Evolutionary conservation across 805 yeast genomes (phyloP).

Genomic region (Wickerhamomyces sydowiorum): DNA sequence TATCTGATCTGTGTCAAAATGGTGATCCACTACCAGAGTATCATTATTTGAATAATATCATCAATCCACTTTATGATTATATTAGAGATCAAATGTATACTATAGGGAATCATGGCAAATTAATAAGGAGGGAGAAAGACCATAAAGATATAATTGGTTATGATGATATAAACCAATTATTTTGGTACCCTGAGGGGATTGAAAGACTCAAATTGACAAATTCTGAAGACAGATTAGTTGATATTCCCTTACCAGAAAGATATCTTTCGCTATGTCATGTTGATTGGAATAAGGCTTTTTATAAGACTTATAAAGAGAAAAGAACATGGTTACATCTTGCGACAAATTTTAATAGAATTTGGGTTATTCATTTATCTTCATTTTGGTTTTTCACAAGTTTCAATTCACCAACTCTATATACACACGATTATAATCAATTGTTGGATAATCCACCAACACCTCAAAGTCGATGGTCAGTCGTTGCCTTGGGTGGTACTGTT

Average conservation of each 20-base stretch:
- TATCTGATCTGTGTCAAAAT: conserved; percentile 31
- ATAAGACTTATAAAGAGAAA: conserved; percentile 68
- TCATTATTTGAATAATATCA: conserved; percentile 54
- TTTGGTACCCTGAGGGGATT: conserved; percentile 78
- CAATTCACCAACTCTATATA: conserved; percentile 67
- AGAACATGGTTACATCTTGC: conserved; percentile 75
- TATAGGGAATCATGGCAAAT: conserved; percentile 38
- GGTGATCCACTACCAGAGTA: conserved; percentile 29
- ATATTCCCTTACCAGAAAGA: conserved; percentile 46
- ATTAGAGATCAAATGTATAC: conserved; percentile 51
- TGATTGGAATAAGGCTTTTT: conserved; percentile 61
- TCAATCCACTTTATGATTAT: conserved; percentile 66
- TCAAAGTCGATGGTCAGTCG: conserved; percentile 49
- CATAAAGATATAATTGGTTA: conserved; percentile 74
- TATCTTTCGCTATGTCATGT: conserved; percentile 46
- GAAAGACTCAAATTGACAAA: conserved; percentile 45
- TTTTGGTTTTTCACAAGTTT: conserved; percentile 77
- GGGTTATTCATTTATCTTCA: conserved; percentile 69
- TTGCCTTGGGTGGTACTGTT: conserved; percentile 64
- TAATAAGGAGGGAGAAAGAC: conserved; percentile 47
- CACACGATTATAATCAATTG: conserved; percentile 46
- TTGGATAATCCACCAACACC: conserved; percentile 56
- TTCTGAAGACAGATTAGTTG: conserved; percentile 42
- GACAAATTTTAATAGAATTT: conserved; percentile 70
- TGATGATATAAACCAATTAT: conserved; percentile 83